A percentile compares a stretch with the other conserved stretches of the same genome.
Evolutionary conservation across 345 rosid species (phyloP).

Genomic region (Adansonia digitata): DNA sequence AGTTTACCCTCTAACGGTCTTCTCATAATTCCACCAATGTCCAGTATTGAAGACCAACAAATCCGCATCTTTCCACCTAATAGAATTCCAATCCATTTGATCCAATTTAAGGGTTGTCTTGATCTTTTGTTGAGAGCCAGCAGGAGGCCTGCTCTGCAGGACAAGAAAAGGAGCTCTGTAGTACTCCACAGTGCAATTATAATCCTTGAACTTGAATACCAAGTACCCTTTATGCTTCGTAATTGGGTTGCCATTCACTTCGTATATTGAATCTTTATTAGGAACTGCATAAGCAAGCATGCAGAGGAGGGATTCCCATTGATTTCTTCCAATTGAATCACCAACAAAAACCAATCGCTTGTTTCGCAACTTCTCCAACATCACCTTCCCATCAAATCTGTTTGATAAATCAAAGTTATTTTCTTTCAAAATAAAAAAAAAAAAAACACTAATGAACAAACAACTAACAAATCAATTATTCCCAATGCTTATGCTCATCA

Average conservation of each 20-base stretch:
- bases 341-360: constrained; percentile 82
- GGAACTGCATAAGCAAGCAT: constrained; percentile 66
- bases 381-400: constrained; percentile 74
- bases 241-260: constrained; percentile 81
- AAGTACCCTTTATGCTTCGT: constrained; percentile 88
- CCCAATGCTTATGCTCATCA: too few relatives aligned
- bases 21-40: constrained; percentile 97
- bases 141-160: constrained; percentile 72
- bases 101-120: constrained; percentile 76
- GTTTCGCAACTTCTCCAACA: constrained; percentile 80
- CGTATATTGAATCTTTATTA: constrained; percentile 55
- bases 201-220: constrained; percentile 68
- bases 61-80: constrained; percentile 77
- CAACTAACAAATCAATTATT: neutral
- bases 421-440: too few relatives aligned
- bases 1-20: constrained; percentile 78
- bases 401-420: constrained; percentile 2
- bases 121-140: constrained; percentile 43
- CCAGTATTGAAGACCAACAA: constrained; percentile 78
- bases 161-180: constrained; percentile 88
- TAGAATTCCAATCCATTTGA: constrained; percentile 71
- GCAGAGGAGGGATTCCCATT: constrained; percentile 94
- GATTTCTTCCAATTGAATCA: constrained; percentile 94
- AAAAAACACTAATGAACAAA: too few relatives aligned
- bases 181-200: constrained; percentile 85